phyloP scores from a whole-genome alignment of 1,284 basidiomycete genomes.

The Fistulinella cinereoalba region DNA sequence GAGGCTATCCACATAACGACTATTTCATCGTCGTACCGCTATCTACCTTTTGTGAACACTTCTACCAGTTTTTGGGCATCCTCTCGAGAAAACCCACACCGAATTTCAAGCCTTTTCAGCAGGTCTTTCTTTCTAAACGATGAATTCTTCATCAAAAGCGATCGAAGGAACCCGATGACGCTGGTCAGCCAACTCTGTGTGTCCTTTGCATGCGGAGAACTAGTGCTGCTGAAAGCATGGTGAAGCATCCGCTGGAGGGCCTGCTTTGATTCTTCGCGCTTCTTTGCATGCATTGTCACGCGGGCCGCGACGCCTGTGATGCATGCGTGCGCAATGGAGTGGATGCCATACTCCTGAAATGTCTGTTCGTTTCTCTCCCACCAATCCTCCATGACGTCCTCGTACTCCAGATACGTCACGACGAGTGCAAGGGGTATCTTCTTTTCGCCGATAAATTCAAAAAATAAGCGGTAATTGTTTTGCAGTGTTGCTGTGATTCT shows the following conservation, averaged over 20 bases:
- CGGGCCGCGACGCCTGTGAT: background rate
- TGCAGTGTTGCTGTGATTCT: background rate
- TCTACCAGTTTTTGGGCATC: background rate
- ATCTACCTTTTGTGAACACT: background rate
- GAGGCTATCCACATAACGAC: too few species aligned
- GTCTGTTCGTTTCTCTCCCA: background rate
- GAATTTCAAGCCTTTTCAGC: background rate
- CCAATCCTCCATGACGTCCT: background rate
- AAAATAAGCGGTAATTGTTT: background rate
- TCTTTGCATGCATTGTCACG: background rate
- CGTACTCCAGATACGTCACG: background rate
- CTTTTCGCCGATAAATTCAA: background rate
- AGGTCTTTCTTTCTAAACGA: background rate
- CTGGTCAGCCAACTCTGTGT: background rate
- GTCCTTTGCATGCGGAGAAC: background rate
- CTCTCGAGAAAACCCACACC: background rate
- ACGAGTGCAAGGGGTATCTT: background rate
- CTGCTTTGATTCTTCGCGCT: background rate
- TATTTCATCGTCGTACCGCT: too few species aligned
- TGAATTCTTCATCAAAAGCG: background rate
- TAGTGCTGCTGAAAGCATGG: background rate
- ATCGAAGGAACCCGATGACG: background rate
- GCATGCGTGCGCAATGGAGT: background rate
- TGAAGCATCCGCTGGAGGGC: conserved; percentile 2
- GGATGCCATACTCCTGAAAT: background rate